phyloP scores from a whole-genome alignment of 179 eudicot genomes.

The Heliamphora pulchella region DNA sequence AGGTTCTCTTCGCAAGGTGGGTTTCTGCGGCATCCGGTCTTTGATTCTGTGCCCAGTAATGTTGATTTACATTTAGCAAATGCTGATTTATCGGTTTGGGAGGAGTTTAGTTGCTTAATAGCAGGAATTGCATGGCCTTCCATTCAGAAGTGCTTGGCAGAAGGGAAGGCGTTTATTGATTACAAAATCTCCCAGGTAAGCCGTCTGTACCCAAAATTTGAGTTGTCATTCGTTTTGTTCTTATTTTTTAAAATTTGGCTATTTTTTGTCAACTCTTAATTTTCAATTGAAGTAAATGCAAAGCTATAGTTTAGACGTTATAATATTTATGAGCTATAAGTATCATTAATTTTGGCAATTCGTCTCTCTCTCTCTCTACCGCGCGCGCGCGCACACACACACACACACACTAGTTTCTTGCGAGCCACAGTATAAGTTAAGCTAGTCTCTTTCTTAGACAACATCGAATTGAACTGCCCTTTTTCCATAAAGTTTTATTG shows the following conservation, averaged over 20 bases:
- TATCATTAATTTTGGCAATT: neutral
- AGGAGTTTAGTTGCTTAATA: conserved; percentile 57
- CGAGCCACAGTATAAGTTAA: no score
- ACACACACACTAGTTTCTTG: neutral
- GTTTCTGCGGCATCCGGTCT: conserved; percentile 58
- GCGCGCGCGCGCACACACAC: neutral
- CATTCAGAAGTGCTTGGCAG: conserved; percentile 60
- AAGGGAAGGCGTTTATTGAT: conserved; percentile 72
- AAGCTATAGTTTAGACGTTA: neutral
- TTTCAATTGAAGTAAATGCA: neutral
- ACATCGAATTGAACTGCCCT: no score
- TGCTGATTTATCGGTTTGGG: conserved; percentile 49
- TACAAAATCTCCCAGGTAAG: conserved; percentile 71
- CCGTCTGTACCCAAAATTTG: neutral
- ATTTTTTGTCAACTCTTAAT: neutral
- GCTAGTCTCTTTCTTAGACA: no score
- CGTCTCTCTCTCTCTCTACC: neutral
- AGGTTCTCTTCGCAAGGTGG: conserved; percentile 81
- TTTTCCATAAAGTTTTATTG: no score
- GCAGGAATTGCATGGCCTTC: conserved; percentile 72
- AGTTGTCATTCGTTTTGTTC: neutral
- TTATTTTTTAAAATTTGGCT: neutral
- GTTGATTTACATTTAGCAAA: conserved; percentile 25
- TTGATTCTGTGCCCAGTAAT: conserved; percentile 30
- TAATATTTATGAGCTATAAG: neutral